Base-by-base conservation (phyloP, 1,284 basidiomycete species). In the Apiotrichum veenhuisii region DNA sequence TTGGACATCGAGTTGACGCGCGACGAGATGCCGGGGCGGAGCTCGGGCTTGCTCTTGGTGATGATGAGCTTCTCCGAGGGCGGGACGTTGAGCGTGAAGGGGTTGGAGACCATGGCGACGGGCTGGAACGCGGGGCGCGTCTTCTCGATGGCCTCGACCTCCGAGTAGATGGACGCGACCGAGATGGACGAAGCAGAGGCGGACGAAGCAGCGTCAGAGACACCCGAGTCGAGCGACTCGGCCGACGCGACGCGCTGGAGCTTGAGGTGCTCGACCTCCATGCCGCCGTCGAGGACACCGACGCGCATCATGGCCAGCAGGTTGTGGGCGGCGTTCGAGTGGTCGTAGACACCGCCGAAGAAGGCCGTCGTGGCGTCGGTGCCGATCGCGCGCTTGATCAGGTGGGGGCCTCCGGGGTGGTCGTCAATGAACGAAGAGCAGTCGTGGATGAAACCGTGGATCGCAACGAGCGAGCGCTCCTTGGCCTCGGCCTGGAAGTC, bases 301-400 rank as follows among this genome's bases (percentile, higher is more conserved):
- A 95, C 91, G 53, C 91, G 87, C 81, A 91, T 90, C 89, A 92
- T 92, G 2, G 88, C 86, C 42, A 91, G 82, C 51, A 89, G 70
- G 70, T 77, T 69, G 78, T 91, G 88, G 3, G 91, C 91, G 40
- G 89, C 91, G 70, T 94, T 93, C 25, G 89, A 92, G 73, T 95
- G 91, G 64, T 94, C 89, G 72, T 94, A 93, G 2, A 93, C 88
- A 67, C 91, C 92, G 58, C 92, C 92, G 70, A 92, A 93, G 83
- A 96, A 95, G 3, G 91, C 91, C 0, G 89, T 88, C 0, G 91
- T 91, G 3, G 88, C 91, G 69, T 95, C 91, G 68, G 85, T 86
- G 26, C 91, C 91, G 38, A 86, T 81, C 61, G 82, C 85, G 33
- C 78, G 79, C 54, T 79, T 76, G 66, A 95, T 77, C 50, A 89